Base-by-base conservation (phyloP, 2,329 filamentous ascomycete genomes). In the Pochonia chlamydosporia region DNA sequence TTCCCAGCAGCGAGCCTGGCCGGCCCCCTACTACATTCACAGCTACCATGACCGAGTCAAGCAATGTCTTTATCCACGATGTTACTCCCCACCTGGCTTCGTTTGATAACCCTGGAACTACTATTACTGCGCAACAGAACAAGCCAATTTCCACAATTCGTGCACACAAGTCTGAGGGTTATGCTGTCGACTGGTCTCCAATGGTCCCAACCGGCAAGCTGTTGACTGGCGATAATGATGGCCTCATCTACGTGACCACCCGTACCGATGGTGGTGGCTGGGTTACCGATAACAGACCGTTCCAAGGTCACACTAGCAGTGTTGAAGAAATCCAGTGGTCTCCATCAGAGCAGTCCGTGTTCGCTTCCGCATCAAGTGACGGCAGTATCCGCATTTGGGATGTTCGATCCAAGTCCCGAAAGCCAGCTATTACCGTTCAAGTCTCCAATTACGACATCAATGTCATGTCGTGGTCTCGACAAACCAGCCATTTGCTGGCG, bases 241-340 rank as follows among this genome's bases (percentile, higher is more conserved):
- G 93, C 49, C 74, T 86, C 51, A 96, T 99, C 63, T 97, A 90
- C 68, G 76, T 84, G 50, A 96, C 92, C 2, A 90, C 89, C 7
- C 79, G 89, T 48, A 91, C 85, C 43, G 88, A 93, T 61, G 89
- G 88, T 49, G 93, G 91, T 44, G 87, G 87, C 52, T 97, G 90
- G 78, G 85, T 88, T 16, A 95, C 90, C 5, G 91, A 96, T 64
- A 87, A 80, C 11, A 80, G 87, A 37, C 75, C 92, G 1, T 95
- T 95, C 70, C 81, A 81, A 20, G 92, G 91, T 43, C 93, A 99
- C 72, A 79, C 78, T 8, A 81, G 84, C 61, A 92, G 87, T 44
- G 83, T 99, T 14, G 93, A 99, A 72, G 93, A 99, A 63, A 74
- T 99, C 23, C 92, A 97, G 68, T 99, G 93, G 93, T 95, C 89